Percentiles rank a stretch among this genome's conserved stretches.
These are phyloP conservation scores for Ploettnerulaceae sp. DNA, from an alignment of 2,329 filamentous ascomycete species.

Conservation along the genomic window DNA sequence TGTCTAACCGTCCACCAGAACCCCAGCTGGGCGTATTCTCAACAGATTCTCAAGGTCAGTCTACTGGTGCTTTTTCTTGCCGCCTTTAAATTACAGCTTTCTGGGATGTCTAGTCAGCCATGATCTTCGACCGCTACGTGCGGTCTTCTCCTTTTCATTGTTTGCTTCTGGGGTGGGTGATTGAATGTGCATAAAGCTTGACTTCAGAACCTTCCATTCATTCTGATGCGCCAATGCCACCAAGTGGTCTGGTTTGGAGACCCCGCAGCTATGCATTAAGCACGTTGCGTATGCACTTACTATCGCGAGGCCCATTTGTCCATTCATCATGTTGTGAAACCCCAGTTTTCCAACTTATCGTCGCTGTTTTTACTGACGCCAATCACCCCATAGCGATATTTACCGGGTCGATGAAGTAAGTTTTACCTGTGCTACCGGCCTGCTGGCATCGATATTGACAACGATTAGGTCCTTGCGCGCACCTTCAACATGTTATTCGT, in stretches of 20 bases:
- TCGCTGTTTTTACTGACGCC: slow-evolving; percentile 23
- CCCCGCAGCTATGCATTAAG: slow-evolving; percentile 13
- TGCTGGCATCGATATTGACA: slow-evolving; percentile 49
- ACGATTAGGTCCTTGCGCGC: slow-evolving; percentile 88
- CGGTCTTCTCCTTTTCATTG: neutral
- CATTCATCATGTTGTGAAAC: slow-evolving; percentile 20
- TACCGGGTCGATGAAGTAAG: slow-evolving; percentile 40
- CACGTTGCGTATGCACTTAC: slow-evolving; percentile 16
- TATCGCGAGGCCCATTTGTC: slow-evolving; percentile 19
- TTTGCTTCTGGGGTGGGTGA: slow-evolving; percentile 3
- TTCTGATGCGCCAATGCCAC: neutral
- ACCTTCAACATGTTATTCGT: slow-evolving; percentile 97
- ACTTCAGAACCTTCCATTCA: slow-evolving; percentile 3
- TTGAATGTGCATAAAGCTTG: slow-evolving; percentile 12
- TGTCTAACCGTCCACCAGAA: slow-evolving; percentile 37
- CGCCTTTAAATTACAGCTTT: slow-evolving; percentile 1
- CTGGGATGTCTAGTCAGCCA: neutral
- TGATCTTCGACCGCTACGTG: slow-evolving; percentile 3
- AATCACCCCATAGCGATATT: slow-evolving; percentile 41
- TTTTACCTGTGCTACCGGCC: slow-evolving; percentile 22
- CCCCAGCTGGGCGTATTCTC: slow-evolving; percentile 89
- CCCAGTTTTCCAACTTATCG: slow-evolving; percentile 11
- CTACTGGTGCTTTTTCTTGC: slow-evolving; percentile 1
- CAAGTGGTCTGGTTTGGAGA: slow-evolving; percentile 16
- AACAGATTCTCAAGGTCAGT: slow-evolving; percentile 89